Percentiles rank a stretch among this genome's conserved stretches.
Evolutionary conservation across 1,284 basidiomycete species (phyloP).

Genomic region (Cutaneotrichosporon cavernicola): DNA sequence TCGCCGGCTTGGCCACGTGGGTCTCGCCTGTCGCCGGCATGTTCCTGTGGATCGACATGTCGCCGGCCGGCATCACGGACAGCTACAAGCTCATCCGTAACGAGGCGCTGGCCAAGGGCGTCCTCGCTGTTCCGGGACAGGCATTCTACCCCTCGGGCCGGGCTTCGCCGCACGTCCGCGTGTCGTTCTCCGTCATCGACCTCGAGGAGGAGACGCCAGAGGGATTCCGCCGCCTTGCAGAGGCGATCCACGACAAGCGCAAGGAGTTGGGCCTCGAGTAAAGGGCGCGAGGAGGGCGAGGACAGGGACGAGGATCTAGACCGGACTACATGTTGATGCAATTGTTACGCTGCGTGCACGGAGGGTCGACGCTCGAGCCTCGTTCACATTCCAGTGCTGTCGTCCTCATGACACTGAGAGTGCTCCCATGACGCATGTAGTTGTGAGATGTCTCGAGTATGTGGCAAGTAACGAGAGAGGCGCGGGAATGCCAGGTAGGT

Average conservation of each 20-base stretch:
- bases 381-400: no score
- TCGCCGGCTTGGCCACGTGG: conserved; percentile 79
- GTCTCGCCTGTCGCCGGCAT: conserved; percentile 80
- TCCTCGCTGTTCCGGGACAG: conserved; percentile 80
- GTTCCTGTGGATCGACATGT: conserved; percentile 74
- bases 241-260: conserved; percentile 58
- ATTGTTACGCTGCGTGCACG: not conserved
- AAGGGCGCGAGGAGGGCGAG: not conserved
- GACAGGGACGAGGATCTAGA: not conserved
- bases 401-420: no score
- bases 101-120: conserved; percentile 74
- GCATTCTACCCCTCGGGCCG: conserved; percentile 69
- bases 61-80: conserved; percentile 57
- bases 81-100: conserved; percentile 73
- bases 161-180: conserved; percentile 70
- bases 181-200: conserved; percentile 73
- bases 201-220: conserved; percentile 68
- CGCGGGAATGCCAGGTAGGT: not conserved
- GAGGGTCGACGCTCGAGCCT: not conserved
- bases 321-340: not conserved
- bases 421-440: not conserved
- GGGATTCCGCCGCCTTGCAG: conserved; percentile 67
- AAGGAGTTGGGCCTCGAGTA: conserved; percentile 27
- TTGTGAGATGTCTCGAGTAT: not conserved
- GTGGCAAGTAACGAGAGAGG: not conserved